Evolutionary conservation across 805 yeast species (phyloP).

Genomic region (Candida taoyuanica): DNA sequence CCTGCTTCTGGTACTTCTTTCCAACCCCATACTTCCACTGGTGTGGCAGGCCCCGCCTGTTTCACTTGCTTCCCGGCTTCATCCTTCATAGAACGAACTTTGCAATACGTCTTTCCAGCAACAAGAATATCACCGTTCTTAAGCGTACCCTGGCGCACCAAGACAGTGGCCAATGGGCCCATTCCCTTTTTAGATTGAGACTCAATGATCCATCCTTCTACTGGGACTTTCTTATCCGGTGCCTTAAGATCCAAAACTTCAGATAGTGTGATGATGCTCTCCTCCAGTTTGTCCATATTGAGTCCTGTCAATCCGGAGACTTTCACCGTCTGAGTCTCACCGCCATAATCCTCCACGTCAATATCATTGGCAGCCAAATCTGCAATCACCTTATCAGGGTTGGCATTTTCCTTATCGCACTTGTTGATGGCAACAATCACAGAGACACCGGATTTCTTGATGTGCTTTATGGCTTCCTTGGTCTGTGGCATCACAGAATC

Average conservation of each 20-base stretch:
- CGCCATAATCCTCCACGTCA: slow-evolving; percentile 90
- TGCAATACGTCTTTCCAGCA: slow-evolving; percentile 85
- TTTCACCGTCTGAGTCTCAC: slow-evolving; percentile 84
- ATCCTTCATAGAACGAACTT: slow-evolving; percentile 72
- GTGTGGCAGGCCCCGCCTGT: slow-evolving; percentile 78
- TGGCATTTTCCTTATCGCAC: slow-evolving; percentile 75
- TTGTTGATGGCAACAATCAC: slow-evolving; percentile 90
- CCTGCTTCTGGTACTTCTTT: slow-evolving; percentile 90
- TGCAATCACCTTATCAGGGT: slow-evolving; percentile 68
- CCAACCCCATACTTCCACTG: slow-evolving; percentile 94
- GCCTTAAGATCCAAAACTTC: slow-evolving; percentile 80
- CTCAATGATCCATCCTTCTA: slow-evolving; percentile 89
- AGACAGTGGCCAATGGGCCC: slow-evolving; percentile 82
- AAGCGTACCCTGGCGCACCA: slow-evolving; percentile 75
- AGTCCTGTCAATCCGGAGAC: slow-evolving; percentile 88
- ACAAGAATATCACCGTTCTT: slow-evolving; percentile 69
- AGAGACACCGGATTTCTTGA: slow-evolving; percentile 74
- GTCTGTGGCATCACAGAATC: slow-evolving; percentile 99
- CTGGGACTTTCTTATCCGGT: slow-evolving; percentile 39
- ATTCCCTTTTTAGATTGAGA: slow-evolving; percentile 75
- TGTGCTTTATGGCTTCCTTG: slow-evolving; percentile 90
- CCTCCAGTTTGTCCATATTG: slow-evolving; percentile 87
- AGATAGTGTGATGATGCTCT: slow-evolving; percentile 78
- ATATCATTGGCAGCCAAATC: slow-evolving; percentile 76
- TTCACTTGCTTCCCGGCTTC: slow-evolving; percentile 63